Evolutionary conservation across 768 basidiomycete genomes (phyloP).

Genomic region (Hericium coralloides): DNA sequence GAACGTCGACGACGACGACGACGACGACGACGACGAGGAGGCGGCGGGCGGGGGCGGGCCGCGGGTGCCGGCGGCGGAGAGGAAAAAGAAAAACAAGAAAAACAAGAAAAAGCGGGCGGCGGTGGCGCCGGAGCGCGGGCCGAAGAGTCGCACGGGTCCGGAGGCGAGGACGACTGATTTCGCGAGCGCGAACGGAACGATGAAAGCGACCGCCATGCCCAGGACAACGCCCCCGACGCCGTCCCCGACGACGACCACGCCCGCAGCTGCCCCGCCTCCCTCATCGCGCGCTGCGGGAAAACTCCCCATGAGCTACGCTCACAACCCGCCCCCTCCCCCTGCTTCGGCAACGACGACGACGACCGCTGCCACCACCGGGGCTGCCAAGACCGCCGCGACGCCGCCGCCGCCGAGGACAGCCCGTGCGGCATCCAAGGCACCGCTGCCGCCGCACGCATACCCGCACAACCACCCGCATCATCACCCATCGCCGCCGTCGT

Average conservation of each 20-base stretch:
- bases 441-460: constrained; percentile 41
- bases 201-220: constrained; percentile 18
- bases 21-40: constrained; percentile 24
- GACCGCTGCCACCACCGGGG: neutral
- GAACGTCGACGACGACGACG: constrained; percentile 30
- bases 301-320: constrained; percentile 78
- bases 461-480: constrained; percentile 44
- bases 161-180: neutral
- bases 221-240: neutral
- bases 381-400: constrained; percentile 13
- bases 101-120: constrained; percentile 23
- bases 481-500: constrained; percentile 43
- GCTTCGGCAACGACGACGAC: constrained; percentile 20
- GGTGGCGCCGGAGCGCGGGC: constrained; percentile 20
- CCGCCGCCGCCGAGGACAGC: constrained; percentile 23
- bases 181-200: constrained; percentile 9
- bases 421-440: constrained; percentile 45
- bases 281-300: constrained; percentile 86
- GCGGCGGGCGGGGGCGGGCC: neutral
- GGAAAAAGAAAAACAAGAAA: constrained; percentile 39
- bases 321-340: constrained; percentile 17
- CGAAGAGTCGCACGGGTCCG: constrained; percentile 13
- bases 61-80: constrained; percentile 24
- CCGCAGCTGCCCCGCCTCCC: constrained; percentile 36
- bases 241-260: constrained; percentile 4